Conservation (phyloP, 1,284 basidiomycete genomes). For the Cystobasidiaceae sp. region DNA sequence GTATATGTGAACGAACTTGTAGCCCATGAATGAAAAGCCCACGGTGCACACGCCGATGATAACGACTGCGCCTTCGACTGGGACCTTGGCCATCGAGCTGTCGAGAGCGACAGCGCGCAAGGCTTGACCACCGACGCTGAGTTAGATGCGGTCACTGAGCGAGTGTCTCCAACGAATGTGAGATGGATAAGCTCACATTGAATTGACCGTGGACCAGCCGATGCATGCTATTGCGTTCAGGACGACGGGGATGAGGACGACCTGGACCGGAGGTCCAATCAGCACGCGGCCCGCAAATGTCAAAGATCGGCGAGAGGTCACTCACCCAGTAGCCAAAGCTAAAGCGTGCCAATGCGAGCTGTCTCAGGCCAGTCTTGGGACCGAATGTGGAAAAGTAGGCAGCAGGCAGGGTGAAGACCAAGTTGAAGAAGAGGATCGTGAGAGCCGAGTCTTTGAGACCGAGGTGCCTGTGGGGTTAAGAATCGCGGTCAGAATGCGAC, state of each 20-base stretch:
- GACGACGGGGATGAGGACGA: slow-evolving; percentile 37
- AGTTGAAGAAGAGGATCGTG: slow-evolving; percentile 71
- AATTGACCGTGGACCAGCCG: slow-evolving; percentile 45
- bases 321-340: slow-evolving; percentile 47
- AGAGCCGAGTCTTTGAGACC: slow-evolving; percentile 60
- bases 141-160: neutral
- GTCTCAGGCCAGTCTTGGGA: slow-evolving; percentile 46
- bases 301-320: too few relatives aligned
- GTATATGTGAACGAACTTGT: slow-evolving; percentile 54
- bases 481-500: neutral
- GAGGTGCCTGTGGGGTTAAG: slow-evolving; percentile 20
- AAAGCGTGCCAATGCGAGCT: slow-evolving; percentile 48
- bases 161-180: neutral
- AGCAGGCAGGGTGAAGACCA: slow-evolving; percentile 41
- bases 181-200: neutral
- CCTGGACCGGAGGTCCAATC: too few relatives aligned
- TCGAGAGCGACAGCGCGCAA: slow-evolving; percentile 42
- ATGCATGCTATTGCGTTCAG: slow-evolving; percentile 38
- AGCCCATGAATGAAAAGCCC: slow-evolving; percentile 50
- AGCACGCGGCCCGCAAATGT: too few relatives aligned
- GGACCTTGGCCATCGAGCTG: slow-evolving; percentile 41
- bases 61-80: slow-evolving; percentile 45
- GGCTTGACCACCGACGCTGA: slow-evolving; percentile 14
- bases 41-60: slow-evolving; percentile 44
- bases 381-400: slow-evolving; percentile 46